These are phyloP conservation scores for Exophiala dermatitidis DNA, from an alignment of 2,329 filamentous ascomycete genomes.

Conservation along the genomic window DNA sequence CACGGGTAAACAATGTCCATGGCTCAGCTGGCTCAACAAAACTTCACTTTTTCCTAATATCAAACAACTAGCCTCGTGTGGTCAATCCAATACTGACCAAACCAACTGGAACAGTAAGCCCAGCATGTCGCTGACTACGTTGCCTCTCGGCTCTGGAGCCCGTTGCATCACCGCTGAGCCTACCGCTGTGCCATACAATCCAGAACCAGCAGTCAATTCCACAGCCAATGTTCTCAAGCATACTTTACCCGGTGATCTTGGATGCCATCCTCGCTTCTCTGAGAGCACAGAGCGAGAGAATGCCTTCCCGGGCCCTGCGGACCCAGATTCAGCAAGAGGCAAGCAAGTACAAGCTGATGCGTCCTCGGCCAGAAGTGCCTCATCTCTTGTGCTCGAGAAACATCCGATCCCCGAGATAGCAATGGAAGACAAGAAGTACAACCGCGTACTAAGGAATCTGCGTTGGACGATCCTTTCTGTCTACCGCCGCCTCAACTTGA, in stretches of 20 bases:
- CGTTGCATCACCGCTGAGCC: background rate
- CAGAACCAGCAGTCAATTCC: background rate
- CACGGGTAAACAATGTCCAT: too few relatives aligned
- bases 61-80: too few relatives aligned
- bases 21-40: too few relatives aligned
- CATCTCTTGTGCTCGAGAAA: conserved; percentile 20
- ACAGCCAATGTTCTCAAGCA: background rate
- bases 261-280: conserved; percentile 3
- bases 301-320: conserved; percentile 1
- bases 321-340: background rate
- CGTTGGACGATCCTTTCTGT: conserved; percentile 36
- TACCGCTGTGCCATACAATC: background rate
- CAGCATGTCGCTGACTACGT: background rate
- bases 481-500: conserved; percentile 39
- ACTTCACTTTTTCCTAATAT: too few relatives aligned
- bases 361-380: conserved; percentile 14
- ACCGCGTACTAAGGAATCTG: conserved; percentile 29
- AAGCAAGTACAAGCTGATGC: conserved; percentile 9
- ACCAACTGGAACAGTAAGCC: background rate
- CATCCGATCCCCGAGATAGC: conserved; percentile 13
- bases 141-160: background rate
- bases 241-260: background rate
- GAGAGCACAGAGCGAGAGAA: background rate
- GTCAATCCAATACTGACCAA: too few relatives aligned
- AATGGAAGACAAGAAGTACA: conserved; percentile 26